Conservation (phyloP, 1,284 basidiomycete genomes). For the Athelia sp. region DNA sequence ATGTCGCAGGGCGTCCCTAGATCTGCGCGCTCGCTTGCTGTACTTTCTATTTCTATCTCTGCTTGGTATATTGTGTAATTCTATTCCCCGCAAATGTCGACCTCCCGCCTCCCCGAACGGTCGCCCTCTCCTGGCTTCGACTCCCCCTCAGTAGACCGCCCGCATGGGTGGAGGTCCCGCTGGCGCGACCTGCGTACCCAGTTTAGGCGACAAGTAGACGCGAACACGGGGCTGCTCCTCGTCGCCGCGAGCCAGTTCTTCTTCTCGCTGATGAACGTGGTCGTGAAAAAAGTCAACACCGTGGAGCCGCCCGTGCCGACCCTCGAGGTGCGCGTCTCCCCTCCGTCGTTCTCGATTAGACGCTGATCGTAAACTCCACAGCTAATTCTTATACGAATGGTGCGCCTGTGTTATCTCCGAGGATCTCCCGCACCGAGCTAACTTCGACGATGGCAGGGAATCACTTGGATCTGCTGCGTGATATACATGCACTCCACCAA, state of each 20-base stretch:
- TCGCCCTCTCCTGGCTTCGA: no score
- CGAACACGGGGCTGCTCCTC: slow-evolving; percentile 58
- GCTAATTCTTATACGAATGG: slow-evolving; percentile 35
- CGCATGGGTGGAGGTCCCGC: no score
- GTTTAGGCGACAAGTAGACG: neutral
- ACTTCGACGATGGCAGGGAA: slow-evolving; percentile 17
- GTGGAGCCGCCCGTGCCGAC: slow-evolving; percentile 55
- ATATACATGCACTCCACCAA: slow-evolving; percentile 31
- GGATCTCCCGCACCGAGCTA: neutral
- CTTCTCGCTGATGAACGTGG: slow-evolving; percentile 56
- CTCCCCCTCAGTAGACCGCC: no score
- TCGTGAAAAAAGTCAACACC: slow-evolving; percentile 56
- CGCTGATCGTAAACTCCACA: slow-evolving; percentile 10
- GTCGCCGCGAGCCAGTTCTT: slow-evolving; percentile 57
- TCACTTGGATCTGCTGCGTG: slow-evolving; percentile 32
- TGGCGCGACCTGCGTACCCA: neutral
- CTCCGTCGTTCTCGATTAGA: neutral
- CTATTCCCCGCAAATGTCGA: no score
- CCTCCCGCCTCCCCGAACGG: no score
- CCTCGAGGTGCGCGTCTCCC: slow-evolving; percentile 39
- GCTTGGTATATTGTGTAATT: no score
- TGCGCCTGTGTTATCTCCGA: slow-evolving; percentile 11
- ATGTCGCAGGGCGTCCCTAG: no score
- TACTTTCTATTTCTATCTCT: no score
- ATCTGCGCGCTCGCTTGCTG: no score